A percentile compares a stretch with the other conserved stretches of the same genome.
Conservation (phyloP, 2,329 filamentous ascomycete species). For the Sclerotinia trifoliorum region DNA sequence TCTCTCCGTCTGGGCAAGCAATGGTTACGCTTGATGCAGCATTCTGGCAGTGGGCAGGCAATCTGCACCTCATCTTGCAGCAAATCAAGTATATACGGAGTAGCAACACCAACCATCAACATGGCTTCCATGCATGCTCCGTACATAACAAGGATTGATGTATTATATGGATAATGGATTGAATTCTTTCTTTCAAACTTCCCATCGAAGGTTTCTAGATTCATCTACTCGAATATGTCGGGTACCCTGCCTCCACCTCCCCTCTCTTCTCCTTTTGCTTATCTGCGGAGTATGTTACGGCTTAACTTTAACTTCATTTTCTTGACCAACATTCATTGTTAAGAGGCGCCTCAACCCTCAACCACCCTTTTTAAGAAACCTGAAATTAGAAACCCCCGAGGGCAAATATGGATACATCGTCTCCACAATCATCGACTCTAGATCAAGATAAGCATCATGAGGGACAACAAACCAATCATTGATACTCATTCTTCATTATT, state of each 20-base stretch:
- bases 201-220: background rate
- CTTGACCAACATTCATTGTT: conserved; percentile 4
- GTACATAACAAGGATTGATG: background rate
- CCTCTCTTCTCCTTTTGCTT: background rate
- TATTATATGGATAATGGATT: background rate
- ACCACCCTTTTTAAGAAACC: background rate
- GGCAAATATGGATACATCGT: conserved; percentile 7
- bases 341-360: background rate
- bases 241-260: background rate
- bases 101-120: background rate
- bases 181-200: background rate
- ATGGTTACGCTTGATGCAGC: background rate
- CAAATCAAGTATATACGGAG: background rate
- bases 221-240: no score
- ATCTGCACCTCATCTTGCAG: conserved; percentile 5
- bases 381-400: background rate
- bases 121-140: background rate
- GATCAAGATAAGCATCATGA: conserved; percentile 2
- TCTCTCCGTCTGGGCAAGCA: background rate
- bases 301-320: background rate
- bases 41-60: background rate
- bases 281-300: background rate
- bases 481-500: background rate
- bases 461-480: background rate
- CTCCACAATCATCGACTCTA: conserved; percentile 4